phyloP scores from a whole-genome alignment of 164 flowering plant species.

The Umbilicus rupestris region DNA sequence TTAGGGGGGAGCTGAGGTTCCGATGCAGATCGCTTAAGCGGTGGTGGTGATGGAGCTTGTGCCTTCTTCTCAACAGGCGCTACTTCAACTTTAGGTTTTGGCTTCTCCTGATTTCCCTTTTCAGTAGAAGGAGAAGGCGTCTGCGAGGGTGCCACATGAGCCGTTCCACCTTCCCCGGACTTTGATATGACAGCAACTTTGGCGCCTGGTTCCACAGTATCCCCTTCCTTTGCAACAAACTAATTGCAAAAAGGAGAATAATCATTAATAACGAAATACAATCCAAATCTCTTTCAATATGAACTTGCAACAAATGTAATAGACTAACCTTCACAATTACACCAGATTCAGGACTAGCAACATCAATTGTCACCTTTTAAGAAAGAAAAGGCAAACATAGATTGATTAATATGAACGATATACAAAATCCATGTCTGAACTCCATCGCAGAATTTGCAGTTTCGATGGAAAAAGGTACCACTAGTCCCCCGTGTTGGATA shows the following conservation, averaged over 20 bases:
- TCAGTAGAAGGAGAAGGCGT: slow-evolving; percentile 28
- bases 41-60: slow-evolving; percentile 36
- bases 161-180: slow-evolving; percentile 47
- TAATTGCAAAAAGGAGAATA: slow-evolving; percentile 15
- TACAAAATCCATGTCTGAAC: neutral
- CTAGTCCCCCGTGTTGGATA: neutral
- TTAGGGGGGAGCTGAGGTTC: slow-evolving; percentile 96
- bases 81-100: slow-evolving; percentile 31
- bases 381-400: neutral
- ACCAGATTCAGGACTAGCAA: slow-evolving; percentile 87
- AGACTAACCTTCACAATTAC: slow-evolving; percentile 58
- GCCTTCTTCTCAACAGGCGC: slow-evolving; percentile 7
- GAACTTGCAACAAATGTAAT: neutral
- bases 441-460: neutral
- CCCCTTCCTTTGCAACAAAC: slow-evolving; percentile 93
- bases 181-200: slow-evolving; percentile 83
- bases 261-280: neutral
- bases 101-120: slow-evolving; percentile 28
- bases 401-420: neutral
- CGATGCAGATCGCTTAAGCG: slow-evolving; percentile 45
- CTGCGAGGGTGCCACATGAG: slow-evolving; percentile 66
- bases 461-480: neutral
- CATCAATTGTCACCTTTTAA: slow-evolving; percentile 78
- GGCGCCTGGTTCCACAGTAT: slow-evolving; percentile 86
- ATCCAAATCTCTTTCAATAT: neutral